Percentiles rank a stretch among this genome's conserved stretches.
Conservation (phyloP, 2,329 filamentous ascomycete genomes). For the Plenodomus biglobosus region DNA sequence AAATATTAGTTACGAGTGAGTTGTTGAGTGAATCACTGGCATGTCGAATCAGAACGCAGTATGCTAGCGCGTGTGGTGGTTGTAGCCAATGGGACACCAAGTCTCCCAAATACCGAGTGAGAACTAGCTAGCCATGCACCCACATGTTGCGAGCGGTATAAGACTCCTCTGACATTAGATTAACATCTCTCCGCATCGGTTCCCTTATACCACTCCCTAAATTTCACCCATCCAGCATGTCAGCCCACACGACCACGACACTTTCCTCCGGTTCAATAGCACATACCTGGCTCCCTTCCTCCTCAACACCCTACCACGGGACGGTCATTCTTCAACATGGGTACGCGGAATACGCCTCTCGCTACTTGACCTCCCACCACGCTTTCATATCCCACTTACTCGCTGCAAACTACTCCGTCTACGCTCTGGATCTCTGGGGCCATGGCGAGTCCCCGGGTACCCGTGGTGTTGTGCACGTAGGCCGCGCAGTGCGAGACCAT, state of each 20-base stretch:
- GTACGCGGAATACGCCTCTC: conserved; percentile 7
- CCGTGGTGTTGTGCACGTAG: conserved; percentile 1
- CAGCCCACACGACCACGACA: not conserved
- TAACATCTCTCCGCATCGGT: too few species aligned
- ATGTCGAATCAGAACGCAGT: not conserved
- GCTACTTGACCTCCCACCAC: conserved; percentile 6
- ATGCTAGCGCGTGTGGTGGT: not conserved
- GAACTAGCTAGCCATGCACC: too few species aligned
- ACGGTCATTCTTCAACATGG: conserved; percentile 8
- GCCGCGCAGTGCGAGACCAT: conserved; percentile 2
- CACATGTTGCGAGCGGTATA: too few species aligned
- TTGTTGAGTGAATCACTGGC: too few species aligned
- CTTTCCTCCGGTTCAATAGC: not conserved
- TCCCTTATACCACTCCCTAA: not conserved
- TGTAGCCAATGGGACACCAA: not conserved
- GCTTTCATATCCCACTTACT: conserved; percentile 3
- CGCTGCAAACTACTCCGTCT: conserved; percentile 1
- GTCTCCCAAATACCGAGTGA: not conserved
- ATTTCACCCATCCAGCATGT: not conserved
- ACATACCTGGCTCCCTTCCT: not conserved
- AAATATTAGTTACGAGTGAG: too few species aligned
- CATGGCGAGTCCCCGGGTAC: conserved; percentile 4
- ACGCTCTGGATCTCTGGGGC: conserved; percentile 6
- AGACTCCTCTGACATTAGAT: too few species aligned
- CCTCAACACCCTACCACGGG: not conserved